Conservation (phyloP, 2,329 filamentous ascomycete species). For the Boeremia lycopersici region DNA sequence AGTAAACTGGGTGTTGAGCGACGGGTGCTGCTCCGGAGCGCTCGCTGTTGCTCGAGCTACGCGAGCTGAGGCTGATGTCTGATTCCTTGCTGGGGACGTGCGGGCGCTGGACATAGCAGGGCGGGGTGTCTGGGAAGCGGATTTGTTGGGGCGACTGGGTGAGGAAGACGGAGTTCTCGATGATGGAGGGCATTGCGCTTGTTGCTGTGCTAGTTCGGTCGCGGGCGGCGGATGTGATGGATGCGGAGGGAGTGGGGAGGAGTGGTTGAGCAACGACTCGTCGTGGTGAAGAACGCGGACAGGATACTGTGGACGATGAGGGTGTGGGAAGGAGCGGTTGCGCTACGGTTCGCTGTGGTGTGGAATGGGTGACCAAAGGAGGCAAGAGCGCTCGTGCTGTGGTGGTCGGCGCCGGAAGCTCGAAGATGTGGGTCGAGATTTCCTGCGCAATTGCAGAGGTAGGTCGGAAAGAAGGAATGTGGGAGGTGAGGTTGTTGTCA, state of each 20-base stretch:
- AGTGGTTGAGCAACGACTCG: constrained; percentile 38
- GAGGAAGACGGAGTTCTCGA: constrained; percentile 28
- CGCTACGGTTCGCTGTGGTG: constrained; percentile 31
- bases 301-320: constrained; percentile 35
- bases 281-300: constrained; percentile 21
- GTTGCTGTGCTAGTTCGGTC: constrained; percentile 33
- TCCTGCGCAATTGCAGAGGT: constrained; percentile 27
- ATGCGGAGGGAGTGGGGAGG: constrained; percentile 38
- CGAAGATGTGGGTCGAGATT: constrained; percentile 22
- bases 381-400: constrained; percentile 19
- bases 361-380: constrained; percentile 17
- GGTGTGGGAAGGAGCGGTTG: constrained; percentile 41
- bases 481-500: constrained; percentile 35
- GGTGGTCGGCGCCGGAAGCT: constrained; percentile 22
- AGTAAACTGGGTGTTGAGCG: constrained; percentile 21
- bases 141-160: constrained; percentile 12
- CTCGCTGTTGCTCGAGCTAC: constrained; percentile 4
- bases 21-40: constrained; percentile 5
- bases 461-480: constrained; percentile 36
- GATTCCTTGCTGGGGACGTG: not conserved
- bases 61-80: constrained; percentile 4
- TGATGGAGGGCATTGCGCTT: constrained; percentile 41
- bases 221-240: constrained; percentile 32
- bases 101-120: constrained; percentile 2
- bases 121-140: constrained; percentile 21